Evolutionary conservation across 371 early-diverging fungal genomes (phyloP).

Genomic region (Dichotomocladium elegans): DNA sequence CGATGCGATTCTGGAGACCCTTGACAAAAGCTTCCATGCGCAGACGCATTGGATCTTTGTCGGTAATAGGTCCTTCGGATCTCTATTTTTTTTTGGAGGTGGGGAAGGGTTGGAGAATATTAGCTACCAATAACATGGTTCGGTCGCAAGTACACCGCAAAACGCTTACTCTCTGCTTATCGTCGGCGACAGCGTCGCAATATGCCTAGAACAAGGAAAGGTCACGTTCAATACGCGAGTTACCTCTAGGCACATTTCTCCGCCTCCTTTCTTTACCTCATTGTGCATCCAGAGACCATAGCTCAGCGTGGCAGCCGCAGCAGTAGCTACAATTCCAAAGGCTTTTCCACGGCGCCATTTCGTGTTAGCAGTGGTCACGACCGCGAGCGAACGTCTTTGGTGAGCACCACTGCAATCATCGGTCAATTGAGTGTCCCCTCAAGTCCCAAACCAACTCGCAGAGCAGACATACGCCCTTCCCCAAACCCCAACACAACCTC

Average conservation of each 20-base stretch:
- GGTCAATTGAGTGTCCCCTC: no score
- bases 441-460: no score
- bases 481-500: no score
- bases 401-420: background rate
- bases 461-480: no score
- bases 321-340: background rate
- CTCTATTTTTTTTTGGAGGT: no score
- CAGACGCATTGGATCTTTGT: slow-evolving; percentile 66
- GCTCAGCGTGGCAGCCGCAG: slow-evolving; percentile 4
- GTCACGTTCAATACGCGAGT: background rate
- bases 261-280: background rate
- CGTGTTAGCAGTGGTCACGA: background rate
- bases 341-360: slow-evolving; percentile 1
- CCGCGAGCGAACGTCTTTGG: slow-evolving; percentile 4
- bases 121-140: no score
- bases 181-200: slow-evolving; percentile 23
- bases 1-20: slow-evolving; percentile 70
- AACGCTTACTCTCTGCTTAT: slow-evolving; percentile 24
- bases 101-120: no score
- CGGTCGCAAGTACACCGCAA: background rate
- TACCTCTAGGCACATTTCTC: background rate
- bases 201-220: slow-evolving; percentile 6
- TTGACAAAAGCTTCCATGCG: slow-evolving; percentile 81
- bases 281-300: slow-evolving; percentile 8
- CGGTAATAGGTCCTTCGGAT: slow-evolving; percentile 24